Base-by-base conservation (phyloP, 192 early-diverging fungal species). In the Coemansia sp. region DNA sequence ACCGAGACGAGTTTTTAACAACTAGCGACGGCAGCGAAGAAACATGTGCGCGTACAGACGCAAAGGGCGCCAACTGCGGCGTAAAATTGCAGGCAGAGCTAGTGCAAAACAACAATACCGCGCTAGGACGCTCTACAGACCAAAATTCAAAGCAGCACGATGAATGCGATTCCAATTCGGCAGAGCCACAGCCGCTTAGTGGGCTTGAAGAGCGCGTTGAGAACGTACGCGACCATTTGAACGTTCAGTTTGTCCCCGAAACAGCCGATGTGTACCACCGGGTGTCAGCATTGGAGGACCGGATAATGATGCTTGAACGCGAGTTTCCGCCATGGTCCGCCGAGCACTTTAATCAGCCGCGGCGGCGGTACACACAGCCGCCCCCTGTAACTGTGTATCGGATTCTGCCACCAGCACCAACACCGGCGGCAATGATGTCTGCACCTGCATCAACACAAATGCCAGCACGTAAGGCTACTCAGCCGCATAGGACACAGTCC, bases 251-350 rank as follows among this genome's bases (percentile, higher is more conserved):
- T 61, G 81, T 87, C 63, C 81, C 67, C 44, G 60, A 60, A 21
- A 18, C 60, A 24, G 53, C 62, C 0, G 33, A 58, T 54, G 55
- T 77, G 4, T 58, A 71, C 35, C 49, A 81, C n/a, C 74, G 89
- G 16, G 81, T 95, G 40, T 77, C 85, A 52, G 85, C 87, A 19
- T 62, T 95, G 22, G 92, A 95, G 64, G 83, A 91, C 59, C 84
- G 81, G 28, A 77, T 95, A 27, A 89, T 91, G 58, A 74, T 84
- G 45, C 58, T 95, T 18, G 92, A 95, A 50, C 62, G 77, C 4
- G 84, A 89, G 56, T 85, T 87, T 71, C 92, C 92, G 12, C 71
- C 84, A 5, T 93, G 90, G 90, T 82, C 91, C 4, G 86, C 90
- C 0, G 59, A 88, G 35, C 83, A 92, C 54, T 94, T 94, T 60